Percentiles rank a stretch among this genome's conserved stretches.
phyloP scores from a whole-genome alignment of 106 monocot genomes.

The Acorus calamus region DNA sequence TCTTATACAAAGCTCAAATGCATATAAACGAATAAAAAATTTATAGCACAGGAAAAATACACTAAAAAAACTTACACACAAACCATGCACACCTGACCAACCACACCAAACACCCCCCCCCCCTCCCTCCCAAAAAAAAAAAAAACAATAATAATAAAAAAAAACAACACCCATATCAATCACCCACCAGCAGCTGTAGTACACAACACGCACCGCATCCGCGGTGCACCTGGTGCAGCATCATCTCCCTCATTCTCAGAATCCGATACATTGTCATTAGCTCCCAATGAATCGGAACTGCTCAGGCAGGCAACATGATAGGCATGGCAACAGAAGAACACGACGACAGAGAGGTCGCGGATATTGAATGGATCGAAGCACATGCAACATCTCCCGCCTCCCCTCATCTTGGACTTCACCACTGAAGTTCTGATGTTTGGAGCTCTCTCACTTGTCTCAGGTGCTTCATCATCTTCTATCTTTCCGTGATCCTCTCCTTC shows the following conservation, averaged over 20 bases:
- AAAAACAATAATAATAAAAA: no score
- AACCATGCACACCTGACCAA: no score
- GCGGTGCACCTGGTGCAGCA: constrained; percentile 12
- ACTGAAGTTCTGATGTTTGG: constrained; percentile 16
- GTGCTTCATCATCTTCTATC: constrained; percentile 13
- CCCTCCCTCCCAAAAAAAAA: no score
- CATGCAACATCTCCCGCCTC: constrained; percentile 77
- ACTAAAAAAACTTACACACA: no score
- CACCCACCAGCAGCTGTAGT: constrained; percentile 51
- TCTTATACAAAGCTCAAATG: no score
- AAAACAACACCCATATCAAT: no score
- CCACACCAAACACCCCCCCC: no score
- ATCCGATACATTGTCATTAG: constrained; percentile 15
- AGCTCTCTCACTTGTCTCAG: constrained; percentile 12
- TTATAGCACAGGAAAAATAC: no score
- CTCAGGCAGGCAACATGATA: constrained; percentile 73
- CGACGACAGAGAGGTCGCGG: constrained; percentile 58
- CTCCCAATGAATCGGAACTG: constrained; percentile 42
- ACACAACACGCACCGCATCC: constrained; percentile 82
- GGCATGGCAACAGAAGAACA: constrained; percentile 91
- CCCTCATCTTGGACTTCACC: constrained; percentile 67
- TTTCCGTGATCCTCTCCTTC: constrained; percentile 41
- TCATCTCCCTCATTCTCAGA: constrained; percentile 30
- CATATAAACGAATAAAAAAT: no score
- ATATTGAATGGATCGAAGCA: constrained; percentile 84